Evolutionary conservation across 352 stramenopile species (phyloP), one percentile per base, ranked within the genome.

Genomic region (Salisapilia sapeloensis): DNA sequence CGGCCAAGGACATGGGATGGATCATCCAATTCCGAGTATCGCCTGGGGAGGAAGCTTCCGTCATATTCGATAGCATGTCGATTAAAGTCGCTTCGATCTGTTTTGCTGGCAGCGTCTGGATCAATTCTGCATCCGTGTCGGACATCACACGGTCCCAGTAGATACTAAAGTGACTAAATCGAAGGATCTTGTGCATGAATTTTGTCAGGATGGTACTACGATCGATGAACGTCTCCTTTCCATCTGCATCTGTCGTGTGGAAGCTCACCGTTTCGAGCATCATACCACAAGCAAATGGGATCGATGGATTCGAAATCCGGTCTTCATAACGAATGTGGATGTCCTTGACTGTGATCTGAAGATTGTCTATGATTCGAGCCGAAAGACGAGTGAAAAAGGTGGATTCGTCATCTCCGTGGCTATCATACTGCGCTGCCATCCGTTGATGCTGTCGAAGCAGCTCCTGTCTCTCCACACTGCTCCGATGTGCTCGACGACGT

Each of bases 251-350:
- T 2, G 72, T 89, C 14, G 72, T 80, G 16, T 81, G 64, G 25
- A 84, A 65, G 8, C 56, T 48, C 33, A 89, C 82, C 19, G 41
- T 53, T 21, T 75, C 44, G 8, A 85, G 35, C 52, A 85, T 67
- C 2, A 89, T 8, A 2, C 72, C 72, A 37, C 66, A 82, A 9
- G 69, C 67, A 24, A 89, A 84, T 16, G 72, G 72, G 1, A 45
- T 29, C 2, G 61, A 58, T 0, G 59, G 59, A 24, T 82, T 80
- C 18, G 72, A 79, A 23, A 65, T 34, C 1, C 36, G 54, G 43
- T 90, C 74, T 38, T 90, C 70, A 28, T 86, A 90, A 3, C 74
- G 50, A 12, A 90, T 40, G 35, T 90, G 74, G 22, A 90, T 44
- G 35, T 80, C 50, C 3, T 46, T 39, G 24, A 90, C 48, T 24